These are phyloP conservation scores for Backusella psychrophila DNA, from an alignment of 192 early-diverging fungal genomes.

Conservation along the genomic window DNA sequence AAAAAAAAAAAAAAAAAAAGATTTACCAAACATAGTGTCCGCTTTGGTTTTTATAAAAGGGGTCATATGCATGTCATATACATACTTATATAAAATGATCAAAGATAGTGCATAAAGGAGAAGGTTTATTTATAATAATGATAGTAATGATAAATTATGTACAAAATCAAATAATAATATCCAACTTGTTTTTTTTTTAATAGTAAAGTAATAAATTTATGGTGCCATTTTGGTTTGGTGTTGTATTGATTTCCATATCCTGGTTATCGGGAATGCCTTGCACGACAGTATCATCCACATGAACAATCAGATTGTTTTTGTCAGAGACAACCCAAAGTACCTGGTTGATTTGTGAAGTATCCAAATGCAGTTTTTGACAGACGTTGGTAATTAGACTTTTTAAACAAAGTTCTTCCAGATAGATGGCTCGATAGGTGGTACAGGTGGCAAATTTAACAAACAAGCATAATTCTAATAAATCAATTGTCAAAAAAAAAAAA, in stretches of 20 bases:
- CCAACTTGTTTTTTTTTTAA: background rate
- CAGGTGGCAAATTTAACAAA: conserved; percentile 56
- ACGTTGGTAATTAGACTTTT: conserved; percentile 51
- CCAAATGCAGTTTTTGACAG: background rate
- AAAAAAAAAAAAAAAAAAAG: background rate
- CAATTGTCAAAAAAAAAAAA: background rate
- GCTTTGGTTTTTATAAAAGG: background rate
- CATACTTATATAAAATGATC: background rate
- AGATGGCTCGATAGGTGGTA: conserved; percentile 57
- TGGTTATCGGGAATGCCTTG: conserved; percentile 47
- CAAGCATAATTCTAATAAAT: conserved; percentile 44
- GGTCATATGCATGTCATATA: background rate
- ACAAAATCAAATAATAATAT: background rate
- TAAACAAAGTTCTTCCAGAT: conserved; percentile 58
- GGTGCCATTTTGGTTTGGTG: background rate
- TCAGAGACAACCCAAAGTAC: background rate
- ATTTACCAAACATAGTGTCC: background rate
- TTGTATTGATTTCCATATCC: conserved; percentile 1
- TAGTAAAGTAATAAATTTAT: background rate
- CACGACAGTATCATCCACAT: conserved; percentile 58
- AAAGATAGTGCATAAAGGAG: background rate
- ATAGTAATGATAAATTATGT: background rate
- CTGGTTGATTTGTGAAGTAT: background rate
- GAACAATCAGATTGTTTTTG: conserved; percentile 50
- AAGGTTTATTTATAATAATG: background rate